Base-by-base conservation (phyloP, 2,329 filamentous ascomycete genomes). In the Aspergillus bombycis region DNA sequence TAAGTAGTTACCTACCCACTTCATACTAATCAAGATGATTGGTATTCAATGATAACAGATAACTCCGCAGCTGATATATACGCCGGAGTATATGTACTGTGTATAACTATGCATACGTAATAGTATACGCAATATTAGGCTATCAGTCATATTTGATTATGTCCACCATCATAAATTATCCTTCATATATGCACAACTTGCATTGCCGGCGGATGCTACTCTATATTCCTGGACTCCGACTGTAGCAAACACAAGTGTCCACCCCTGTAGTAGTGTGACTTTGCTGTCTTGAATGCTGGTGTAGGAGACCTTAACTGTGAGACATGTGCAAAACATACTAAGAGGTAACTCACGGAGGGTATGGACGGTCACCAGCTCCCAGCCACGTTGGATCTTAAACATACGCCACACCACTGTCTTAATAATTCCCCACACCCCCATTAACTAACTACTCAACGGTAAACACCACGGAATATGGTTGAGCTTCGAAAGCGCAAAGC, bases 401-500 rank as follows among this genome's bases (percentile, higher is more conserved):
- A 19, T 50, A 19, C 8, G 12, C 26, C 8, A 28, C 26, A 50
- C 45, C 21, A 12, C 14, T 26, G 12, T 28, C 23, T 26, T 23
- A 50, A 30, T 23, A 50, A 30, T 28, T 26, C 16, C 30, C 26
- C 26, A 28, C 36, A 36, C 9, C 26, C 26, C 7, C 32, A 23
- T 46, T 21, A n/a, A n/a, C n/a, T n/a, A n/a, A n/a, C n/a, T n/a
- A 41, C 16, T 28, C 21, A 55, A 50, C 16, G 11, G 19, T 48
- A 32, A 32, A 63, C 28, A 34, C 16, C n/a, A 11, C 32, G 23
- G 16, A 65, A 60, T 45, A 78, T 79, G 75, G 85, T 88, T 66
- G 86, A 88, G 77, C 82, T 89, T 57, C 83, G 87, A 74, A 89
- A 89, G 78, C 85, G 87, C 75, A 87, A 88, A 75, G 83, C 85